Evolutionary conservation across 768 basidiomycete species (phyloP), one percentile per base, ranked within the genome.

Genomic region (Dacryopinax primogenitus): DNA sequence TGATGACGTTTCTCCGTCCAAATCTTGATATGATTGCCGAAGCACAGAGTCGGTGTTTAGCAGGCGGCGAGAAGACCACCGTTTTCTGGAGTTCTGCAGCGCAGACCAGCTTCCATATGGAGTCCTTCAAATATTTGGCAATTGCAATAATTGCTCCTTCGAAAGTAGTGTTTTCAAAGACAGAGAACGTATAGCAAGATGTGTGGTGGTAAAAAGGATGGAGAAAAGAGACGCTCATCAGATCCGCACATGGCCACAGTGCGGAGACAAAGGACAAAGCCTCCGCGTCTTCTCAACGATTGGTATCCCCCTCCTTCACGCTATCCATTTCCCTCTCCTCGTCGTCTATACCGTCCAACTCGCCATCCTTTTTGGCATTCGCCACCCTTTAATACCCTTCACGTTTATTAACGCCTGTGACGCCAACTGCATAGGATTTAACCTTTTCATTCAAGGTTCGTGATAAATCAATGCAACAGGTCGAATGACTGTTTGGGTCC

Each of bases 251-350:
- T 32, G 51, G 30, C 32, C 51, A 32, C 51, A 30, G 26, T 58
- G 32, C 51, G 51, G 51, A 58, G 51, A 15, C 51, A 58, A 58
- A 58, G 51, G 26, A 2, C 51, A 58, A 58, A 58, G 51, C 51
- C 51, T 58, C 51, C 51, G 51, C 30, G 51, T 18, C 26, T 58
- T 6, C 18, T 58, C 51, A 13, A 18, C 30, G 13, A 23, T 58
- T 32, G 51, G 23, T n/a, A n/a, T 39, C 37, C 12, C n/a, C 41
- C 41, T 15, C 41, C 23, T 23, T 9, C 36, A 37, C 45, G 30
- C 51, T 30, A 32, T 58, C 51, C 26, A 4, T 7, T 11, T 6
- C 13, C 9, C 4, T 58, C 51, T 58, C 51, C 26, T 32, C 51
- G 51, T 9, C 26, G 51, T 58, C 13, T 13, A 58, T 58, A 13